Conservation (phyloP, 345 rosid species). For the Brassica juncea region DNA sequence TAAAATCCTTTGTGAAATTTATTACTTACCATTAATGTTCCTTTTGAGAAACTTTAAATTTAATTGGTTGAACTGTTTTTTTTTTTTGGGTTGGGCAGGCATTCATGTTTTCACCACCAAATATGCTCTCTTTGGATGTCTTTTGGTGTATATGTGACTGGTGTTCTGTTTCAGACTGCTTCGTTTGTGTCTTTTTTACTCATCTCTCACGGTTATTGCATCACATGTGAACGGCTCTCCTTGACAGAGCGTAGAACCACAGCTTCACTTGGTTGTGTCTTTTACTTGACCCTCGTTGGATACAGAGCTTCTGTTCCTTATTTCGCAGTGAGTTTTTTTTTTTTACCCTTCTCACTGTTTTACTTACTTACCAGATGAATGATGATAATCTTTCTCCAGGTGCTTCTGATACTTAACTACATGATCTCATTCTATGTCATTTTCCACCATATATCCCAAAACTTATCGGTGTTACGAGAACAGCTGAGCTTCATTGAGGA, state of each 20-base stretch:
- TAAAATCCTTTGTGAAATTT: background rate
- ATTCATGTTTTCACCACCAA: constrained; percentile 80
- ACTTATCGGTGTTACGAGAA: constrained; percentile 61
- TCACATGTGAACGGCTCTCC: constrained; percentile 84
- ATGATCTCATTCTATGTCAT: constrained; percentile 75
- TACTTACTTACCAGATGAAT: constrained; percentile 1
- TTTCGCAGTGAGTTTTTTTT: constrained; percentile 63
- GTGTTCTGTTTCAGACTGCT: constrained; percentile 90
- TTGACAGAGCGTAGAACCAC: constrained; percentile 73
- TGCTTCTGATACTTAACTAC: constrained; percentile 80
- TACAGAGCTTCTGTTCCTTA: constrained; percentile 91
- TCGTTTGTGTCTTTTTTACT: constrained; percentile 85
- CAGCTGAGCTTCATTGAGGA: constrained; percentile 76
- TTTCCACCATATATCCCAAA: constrained; percentile 80
- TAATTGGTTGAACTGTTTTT: background rate
- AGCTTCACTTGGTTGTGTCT: constrained; percentile 79
- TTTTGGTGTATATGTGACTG: constrained; percentile 90
- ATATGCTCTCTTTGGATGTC: constrained; percentile 94
- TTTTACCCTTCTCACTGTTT: background rate
- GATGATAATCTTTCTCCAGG: constrained; percentile 46
- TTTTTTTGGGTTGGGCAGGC: constrained; percentile 51
- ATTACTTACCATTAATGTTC: constrained; percentile 13
- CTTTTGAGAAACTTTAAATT: background rate
- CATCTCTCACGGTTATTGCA: constrained; percentile 91
- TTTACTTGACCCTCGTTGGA: constrained; percentile 89